Evolutionary conservation across 2,329 filamentous ascomycete species (phyloP).

Genomic region (Colletotrichum eremochloae): DNA sequence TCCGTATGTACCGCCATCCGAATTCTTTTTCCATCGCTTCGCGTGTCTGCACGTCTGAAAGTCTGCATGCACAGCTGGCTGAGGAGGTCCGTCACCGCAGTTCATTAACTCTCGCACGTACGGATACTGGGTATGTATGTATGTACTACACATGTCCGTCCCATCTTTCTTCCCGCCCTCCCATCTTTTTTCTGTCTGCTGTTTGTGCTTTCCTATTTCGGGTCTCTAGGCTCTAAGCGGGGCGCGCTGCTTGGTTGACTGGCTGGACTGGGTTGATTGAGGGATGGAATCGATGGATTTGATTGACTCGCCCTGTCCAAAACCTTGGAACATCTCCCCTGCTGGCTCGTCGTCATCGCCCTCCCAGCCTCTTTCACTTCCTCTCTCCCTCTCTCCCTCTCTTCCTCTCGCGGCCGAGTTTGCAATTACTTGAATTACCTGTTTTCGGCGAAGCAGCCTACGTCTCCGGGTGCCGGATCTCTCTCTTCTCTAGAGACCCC

Average conservation of each 20-base stretch:
- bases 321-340: background rate
- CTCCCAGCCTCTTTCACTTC: constrained; percentile 25
- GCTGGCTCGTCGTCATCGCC: constrained; percentile 26
- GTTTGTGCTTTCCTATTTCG: constrained; percentile 4
- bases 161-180: constrained; percentile 28
- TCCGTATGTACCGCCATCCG: constrained; percentile 19
- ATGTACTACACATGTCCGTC: background rate
- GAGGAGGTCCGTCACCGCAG: constrained; percentile 2
- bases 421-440: background rate
- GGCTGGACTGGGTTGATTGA: too few species aligned
- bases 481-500: constrained; percentile 2
- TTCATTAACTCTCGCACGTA: background rate
- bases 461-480: background rate
- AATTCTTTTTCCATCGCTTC: constrained; percentile 13
- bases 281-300: background rate
- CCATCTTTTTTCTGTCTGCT: constrained; percentile 10
- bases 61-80: background rate
- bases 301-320: constrained; percentile 8
- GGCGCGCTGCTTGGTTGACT: background rate
- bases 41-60: constrained; percentile 9
- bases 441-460: background rate
- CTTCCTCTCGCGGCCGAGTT: background rate
- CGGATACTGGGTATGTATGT: too few species aligned
- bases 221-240: background rate
- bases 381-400: constrained; percentile 17